Base-by-base conservation (phyloP, 139 green algal species). In the Astrephomene gubernaculifera region DNA sequence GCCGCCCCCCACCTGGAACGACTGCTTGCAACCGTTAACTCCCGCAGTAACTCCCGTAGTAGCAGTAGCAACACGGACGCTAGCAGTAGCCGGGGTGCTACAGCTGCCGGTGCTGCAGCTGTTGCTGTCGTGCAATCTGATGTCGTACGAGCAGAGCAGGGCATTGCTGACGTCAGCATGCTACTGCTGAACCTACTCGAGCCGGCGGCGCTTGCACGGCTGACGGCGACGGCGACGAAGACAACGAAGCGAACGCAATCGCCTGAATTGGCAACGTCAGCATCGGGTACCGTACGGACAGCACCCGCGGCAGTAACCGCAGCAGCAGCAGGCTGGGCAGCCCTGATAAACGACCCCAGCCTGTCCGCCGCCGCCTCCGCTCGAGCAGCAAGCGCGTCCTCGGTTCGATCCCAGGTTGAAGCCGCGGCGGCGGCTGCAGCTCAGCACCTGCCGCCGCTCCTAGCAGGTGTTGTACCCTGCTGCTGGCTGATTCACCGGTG, bases 141-240 rank as follows among this genome's bases (percentile, higher is more conserved):
- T 4, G 29, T 75, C 14, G 60, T 60, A 27, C 39, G 45, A 8
- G 41, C 49, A 3, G 83, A 88, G 83, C 31, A 45, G 83, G 43
- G 38, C 31, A 21, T 88, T 44, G 72, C 83, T 35, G 83, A 83
- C 27, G 61, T 70, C n/a, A 49, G 60, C 44, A 65, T 54, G 83
- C 72, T 88, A 44, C 63, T 88, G 45, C 45, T 88, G 1, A 52
- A 64, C 27, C 4, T 88, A 10, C 29, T 83, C 44, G 83, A 88
- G 60, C 63, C 83, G 33, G 27, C 31, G 60, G 63, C 21, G 7
- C 71, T 81, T n/a, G 57, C 6, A 8, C 2, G 38, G 38, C 36
- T 75, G 12, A 17, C 38, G 68, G 68, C 38, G n/a, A n/a, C n/a
- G n/a, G n/a, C n/a, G n/a, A n/a, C n/a, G n/a, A n/a, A n/a, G n/a